These are phyloP conservation scores for Rugonectria rugulosa DNA, from an alignment of 2,329 filamentous ascomycete species.

Conservation along the genomic window DNA sequence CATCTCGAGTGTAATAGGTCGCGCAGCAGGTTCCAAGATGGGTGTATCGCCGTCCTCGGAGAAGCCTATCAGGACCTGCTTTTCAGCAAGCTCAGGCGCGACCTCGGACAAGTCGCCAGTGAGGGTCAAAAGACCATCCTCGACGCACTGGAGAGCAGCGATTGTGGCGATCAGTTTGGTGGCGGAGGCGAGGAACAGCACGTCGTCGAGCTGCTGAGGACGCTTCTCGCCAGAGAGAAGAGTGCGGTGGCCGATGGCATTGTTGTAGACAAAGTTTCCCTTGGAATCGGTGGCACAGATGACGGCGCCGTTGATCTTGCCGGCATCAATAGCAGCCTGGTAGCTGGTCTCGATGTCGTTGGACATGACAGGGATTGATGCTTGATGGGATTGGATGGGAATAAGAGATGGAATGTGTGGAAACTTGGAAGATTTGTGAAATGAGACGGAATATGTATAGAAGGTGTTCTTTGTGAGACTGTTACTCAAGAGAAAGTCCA, in stretches of 20 bases:
- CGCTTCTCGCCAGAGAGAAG: slow-evolving; percentile 49
- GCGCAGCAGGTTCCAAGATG: slow-evolving; percentile 41
- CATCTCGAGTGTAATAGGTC: slow-evolving; percentile 57
- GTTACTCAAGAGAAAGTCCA: too few species aligned
- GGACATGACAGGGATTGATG: slow-evolving; percentile 32
- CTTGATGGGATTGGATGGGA: too few species aligned
- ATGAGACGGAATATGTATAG: too few species aligned
- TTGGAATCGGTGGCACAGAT: slow-evolving; percentile 50
- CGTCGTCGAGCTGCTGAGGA: slow-evolving; percentile 46
- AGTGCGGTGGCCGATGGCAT: slow-evolving; percentile 49
- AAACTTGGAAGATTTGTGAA: too few species aligned
- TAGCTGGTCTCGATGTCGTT: slow-evolving; percentile 47
- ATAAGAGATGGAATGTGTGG: too few species aligned
- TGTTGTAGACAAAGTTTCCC: slow-evolving; percentile 50
- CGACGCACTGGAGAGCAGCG: slow-evolving; percentile 62
- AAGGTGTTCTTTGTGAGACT: too few species aligned
- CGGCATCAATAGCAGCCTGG: slow-evolving; percentile 50
- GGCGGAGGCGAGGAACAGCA: slow-evolving; percentile 47
- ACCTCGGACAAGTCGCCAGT: slow-evolving; percentile 53
- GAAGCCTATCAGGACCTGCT: slow-evolving; percentile 58
- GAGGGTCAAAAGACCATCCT: slow-evolving; percentile 56
- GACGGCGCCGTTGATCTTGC: slow-evolving; percentile 53
- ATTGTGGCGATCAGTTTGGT: slow-evolving; percentile 59
- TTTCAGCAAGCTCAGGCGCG: slow-evolving; percentile 56
- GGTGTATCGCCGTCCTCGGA: slow-evolving; percentile 49